Conservation (phyloP, 805 yeast species). For the Candida gorgasii region DNA sequence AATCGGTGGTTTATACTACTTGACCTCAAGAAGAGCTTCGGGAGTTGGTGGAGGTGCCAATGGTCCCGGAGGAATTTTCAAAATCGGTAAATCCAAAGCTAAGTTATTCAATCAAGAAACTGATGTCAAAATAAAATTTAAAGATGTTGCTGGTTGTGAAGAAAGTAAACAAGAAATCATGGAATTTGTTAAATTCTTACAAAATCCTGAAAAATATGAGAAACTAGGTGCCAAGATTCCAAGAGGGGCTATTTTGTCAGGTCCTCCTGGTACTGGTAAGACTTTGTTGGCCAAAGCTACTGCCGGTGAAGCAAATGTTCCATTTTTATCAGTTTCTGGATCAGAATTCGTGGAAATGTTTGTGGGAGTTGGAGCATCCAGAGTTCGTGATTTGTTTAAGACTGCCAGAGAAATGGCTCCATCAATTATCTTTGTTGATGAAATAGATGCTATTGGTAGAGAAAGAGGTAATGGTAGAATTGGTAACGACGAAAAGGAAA, state of each 20-base stretch:
- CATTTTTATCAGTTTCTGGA: constrained; percentile 88
- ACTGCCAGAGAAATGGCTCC: constrained; percentile 91
- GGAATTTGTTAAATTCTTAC: constrained; percentile 91
- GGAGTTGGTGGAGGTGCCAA: constrained; percentile 53
- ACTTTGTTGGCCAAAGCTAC: constrained; percentile 91
- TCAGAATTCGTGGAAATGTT: constrained; percentile 97
- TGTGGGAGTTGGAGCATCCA: constrained; percentile 93
- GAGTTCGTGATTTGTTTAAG: constrained; percentile 90
- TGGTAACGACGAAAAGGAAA: constrained; percentile 85
- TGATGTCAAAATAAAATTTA: constrained; percentile 77
- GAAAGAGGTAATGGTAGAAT: constrained; percentile 77
- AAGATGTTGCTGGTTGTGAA: constrained; percentile 92
- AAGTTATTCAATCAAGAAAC: constrained; percentile 81
- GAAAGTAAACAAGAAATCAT: constrained; percentile 93
- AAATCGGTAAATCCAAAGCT: constrained; percentile 77
- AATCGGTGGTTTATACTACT: constrained; percentile 75
- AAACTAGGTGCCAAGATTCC: constrained; percentile 92
- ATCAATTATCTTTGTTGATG: constrained; percentile 87
- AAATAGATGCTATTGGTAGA: constrained; percentile 94
- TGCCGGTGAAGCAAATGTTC: constrained; percentile 96
- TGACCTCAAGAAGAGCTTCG: constrained; percentile 54
- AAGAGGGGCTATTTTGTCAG: constrained; percentile 90
- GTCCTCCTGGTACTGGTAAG: constrained; percentile 98
- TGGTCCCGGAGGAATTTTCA: constrained; percentile 71
- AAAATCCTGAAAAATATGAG: constrained; percentile 82